A percentile compares a stretch with the other conserved stretches of the same genome.
Evolutionary conservation across 208 protist genomes (phyloP).

Genomic region (Entamoeba invadens): DNA sequence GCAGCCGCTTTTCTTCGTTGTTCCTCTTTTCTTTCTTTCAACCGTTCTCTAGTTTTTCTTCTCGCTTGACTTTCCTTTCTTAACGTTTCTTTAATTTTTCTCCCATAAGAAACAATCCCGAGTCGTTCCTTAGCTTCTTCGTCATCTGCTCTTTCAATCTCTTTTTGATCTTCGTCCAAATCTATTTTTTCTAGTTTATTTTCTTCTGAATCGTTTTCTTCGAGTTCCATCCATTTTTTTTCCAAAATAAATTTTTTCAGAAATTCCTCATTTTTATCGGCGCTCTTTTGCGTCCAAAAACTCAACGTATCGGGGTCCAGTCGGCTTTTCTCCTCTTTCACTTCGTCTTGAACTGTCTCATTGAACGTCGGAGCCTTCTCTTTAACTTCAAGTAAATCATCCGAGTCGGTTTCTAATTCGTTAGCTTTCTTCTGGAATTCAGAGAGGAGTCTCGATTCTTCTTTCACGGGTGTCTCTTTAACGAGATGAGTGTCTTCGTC

Average conservation of each 20-base stretch:
- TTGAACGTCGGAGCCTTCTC: background rate
- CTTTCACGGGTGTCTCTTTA: background rate
- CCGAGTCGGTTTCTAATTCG: background rate
- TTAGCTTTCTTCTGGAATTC: background rate
- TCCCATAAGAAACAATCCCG: background rate
- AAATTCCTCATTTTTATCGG: background rate
- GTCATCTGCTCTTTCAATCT: background rate
- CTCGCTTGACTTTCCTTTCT: background rate
- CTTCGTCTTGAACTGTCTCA: too few species aligned
- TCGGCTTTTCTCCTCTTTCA: background rate
- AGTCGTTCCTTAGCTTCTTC: background rate
- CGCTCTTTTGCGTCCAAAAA: background rate
- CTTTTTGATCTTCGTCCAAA: background rate
- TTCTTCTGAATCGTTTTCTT: background rate
- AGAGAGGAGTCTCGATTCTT: background rate
- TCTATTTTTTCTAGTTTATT: background rate
- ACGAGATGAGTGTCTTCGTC: background rate
- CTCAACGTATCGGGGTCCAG: background rate
- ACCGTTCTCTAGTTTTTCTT: background rate
- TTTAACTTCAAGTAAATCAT: background rate
- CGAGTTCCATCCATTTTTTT: background rate
- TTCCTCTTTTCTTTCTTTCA: background rate
- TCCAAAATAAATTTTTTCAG: constrained; percentile 4
- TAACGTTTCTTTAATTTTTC: background rate
- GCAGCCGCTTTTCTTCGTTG: background rate